Percentiles rank a stretch among this genome's conserved stretches.
Conservation (phyloP, 306 rosid species). For the Luffa aegyptiaca region DNA sequence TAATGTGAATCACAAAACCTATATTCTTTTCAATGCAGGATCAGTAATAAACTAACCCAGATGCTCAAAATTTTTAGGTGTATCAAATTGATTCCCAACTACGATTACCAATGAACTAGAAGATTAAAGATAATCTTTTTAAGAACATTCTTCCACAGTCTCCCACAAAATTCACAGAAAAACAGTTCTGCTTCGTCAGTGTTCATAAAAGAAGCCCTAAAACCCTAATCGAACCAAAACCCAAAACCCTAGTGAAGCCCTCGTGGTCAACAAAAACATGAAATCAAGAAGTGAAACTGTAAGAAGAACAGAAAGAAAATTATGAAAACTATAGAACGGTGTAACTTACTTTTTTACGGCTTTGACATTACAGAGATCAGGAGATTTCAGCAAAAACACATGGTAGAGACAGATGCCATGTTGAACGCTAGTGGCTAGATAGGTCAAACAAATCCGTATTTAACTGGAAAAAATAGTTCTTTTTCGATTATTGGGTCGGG, state of each 20-base stretch:
- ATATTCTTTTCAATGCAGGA: constrained; percentile 48
- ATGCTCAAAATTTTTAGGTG: constrained; percentile 11
- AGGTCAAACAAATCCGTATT: neutral
- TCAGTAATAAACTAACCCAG: too few species aligned
- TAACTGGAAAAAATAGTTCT: neutral
- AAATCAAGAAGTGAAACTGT: neutral
- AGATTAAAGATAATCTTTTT: constrained; percentile 25
- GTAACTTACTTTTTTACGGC: neutral
- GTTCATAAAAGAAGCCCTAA: constrained; percentile 22
- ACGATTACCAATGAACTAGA: constrained; percentile 50
- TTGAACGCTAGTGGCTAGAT: neutral
- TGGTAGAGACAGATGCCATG: neutral
- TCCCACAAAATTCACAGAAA: constrained; percentile 51
- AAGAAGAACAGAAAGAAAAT: neutral
- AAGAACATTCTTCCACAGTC: constrained; percentile 30
- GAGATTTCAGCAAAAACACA: neutral
- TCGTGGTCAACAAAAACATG: too few species aligned
- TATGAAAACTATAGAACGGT: neutral
- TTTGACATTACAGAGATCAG: neutral
- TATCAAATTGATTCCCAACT: constrained; percentile 25
- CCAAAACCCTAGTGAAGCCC: constrained; percentile 19
- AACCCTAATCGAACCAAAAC: constrained; percentile 15
- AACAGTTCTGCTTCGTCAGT: constrained; percentile 46
- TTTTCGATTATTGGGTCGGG: neutral
- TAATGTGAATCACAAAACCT: neutral